phyloP scores from a whole-genome alignment of 805 yeast genomes.

The Kuraishia floccosa region DNA sequence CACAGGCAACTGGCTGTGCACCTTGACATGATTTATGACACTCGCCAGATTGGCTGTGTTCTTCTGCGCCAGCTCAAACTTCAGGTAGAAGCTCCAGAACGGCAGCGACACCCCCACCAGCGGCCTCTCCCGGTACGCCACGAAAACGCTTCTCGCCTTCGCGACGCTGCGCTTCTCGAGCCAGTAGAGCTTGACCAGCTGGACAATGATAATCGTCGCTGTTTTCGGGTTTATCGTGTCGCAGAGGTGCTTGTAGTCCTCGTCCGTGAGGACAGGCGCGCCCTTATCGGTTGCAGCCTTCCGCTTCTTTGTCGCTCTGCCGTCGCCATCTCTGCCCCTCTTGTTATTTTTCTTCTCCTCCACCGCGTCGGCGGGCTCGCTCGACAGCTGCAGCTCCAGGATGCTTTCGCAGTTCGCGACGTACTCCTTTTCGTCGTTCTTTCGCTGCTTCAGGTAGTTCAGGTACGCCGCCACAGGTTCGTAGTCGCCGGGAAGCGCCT shows the following conservation, averaged over 20 bases:
- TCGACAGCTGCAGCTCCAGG: not conserved
- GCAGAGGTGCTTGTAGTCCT: conserved; percentile 8
- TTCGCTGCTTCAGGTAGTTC: conserved; percentile 5
- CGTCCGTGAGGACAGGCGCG: conserved; percentile 1
- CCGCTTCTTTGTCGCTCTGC: conserved; percentile 1
- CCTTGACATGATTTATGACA: conserved; percentile 32
- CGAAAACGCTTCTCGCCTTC: conserved; percentile 13
- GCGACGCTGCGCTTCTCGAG: conserved; percentile 8
- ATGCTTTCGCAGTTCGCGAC: conserved; percentile 5
- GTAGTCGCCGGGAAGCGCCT: conserved; percentile 4
- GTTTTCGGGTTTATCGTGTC: conserved; percentile 5
- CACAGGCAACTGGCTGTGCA: conserved; percentile 35
- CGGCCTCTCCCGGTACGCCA: conserved; percentile 13
- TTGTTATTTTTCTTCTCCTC: too few relatives aligned
- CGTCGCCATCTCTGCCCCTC: not conserved
- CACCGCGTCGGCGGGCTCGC: too few relatives aligned
- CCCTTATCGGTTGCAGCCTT: not conserved
- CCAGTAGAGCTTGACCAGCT: conserved; percentile 15
- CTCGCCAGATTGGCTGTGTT: conserved; percentile 32
- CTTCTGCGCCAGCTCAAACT: conserved; percentile 33
- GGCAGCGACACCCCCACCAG: conserved; percentile 25
- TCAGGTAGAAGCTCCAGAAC: conserved; percentile 50
- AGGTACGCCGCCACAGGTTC: conserved; percentile 9
- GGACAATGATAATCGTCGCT: conserved; percentile 15
- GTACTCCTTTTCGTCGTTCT: conserved; percentile 5